A percentile compares a stretch with the other conserved stretches of the same genome.
Conservation (phyloP, 169 alveolate species). For the Cryptosporidium canis region DNA sequence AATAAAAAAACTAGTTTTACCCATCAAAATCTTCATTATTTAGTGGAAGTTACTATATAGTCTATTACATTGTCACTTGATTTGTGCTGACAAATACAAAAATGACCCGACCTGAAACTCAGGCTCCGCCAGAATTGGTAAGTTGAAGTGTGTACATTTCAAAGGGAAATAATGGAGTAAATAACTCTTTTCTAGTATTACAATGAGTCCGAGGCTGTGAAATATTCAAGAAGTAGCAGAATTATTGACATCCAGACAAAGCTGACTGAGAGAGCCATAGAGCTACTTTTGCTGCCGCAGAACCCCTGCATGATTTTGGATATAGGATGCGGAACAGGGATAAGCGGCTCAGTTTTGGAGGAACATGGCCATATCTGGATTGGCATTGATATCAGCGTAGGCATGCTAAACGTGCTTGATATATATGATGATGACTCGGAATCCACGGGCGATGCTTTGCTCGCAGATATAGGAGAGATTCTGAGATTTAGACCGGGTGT, state of each 20-base stretch:
- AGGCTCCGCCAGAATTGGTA: conserved; percentile 72
- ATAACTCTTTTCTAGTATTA: conserved; percentile 79
- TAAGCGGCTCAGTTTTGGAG: conserved; percentile 91
- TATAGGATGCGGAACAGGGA: conserved; percentile 98
- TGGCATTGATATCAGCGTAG: conserved; percentile 93
- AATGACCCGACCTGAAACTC: conserved; percentile 65
- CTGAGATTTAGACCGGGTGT: conserved; percentile 89
- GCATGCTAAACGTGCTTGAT: conserved; percentile 90
- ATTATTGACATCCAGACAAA: conserved; percentile 92
- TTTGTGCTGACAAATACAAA: not conserved
- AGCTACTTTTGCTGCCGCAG: conserved; percentile 86
- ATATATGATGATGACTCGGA: conserved; percentile 75
- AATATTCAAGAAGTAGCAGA: conserved; percentile 88
- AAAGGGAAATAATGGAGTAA: not conserved
- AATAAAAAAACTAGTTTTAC: not conserved
- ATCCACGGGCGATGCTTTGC: conserved; percentile 90
- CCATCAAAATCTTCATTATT: not conserved
- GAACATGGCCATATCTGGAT: conserved; percentile 93
- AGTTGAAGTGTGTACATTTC: not conserved
- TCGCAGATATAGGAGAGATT: conserved; percentile 93
- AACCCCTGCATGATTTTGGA: conserved; percentile 89
- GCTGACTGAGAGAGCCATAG: conserved; percentile 92
- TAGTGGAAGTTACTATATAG: not conserved
- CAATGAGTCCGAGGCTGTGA: conserved; percentile 89
- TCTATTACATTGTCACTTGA: no score